Base-by-base conservation (phyloP, 768 basidiomycete genomes). In the Clitopilus passeckerianus region DNA sequence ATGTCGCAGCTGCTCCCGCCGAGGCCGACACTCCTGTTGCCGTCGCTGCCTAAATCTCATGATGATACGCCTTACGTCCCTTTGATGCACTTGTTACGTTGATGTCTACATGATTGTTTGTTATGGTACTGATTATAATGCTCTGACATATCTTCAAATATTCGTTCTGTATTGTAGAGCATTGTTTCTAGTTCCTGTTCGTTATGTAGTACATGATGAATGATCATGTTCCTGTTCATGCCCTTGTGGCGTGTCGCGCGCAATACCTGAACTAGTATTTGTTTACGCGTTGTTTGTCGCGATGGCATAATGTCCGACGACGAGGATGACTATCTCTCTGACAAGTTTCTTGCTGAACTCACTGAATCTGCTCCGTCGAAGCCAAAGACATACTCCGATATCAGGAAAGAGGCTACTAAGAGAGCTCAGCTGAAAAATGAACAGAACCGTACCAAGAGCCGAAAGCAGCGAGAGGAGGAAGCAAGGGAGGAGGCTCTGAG, bases 281-380 rank as follows among this genome's bases (percentile, higher is more conserved):
- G 60, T 63, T 64, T 62, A 63, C 60, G 59, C 63, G 60, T 62
- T 65, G 53, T 65, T 66, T 63, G 63, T 53, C 41, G 55, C 57
- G 54, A 55, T 55, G 15, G 16, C 46, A 33, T 41, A 56, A 91
- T 90, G 89, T 85, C 86, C 56, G 84, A 83, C 62, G 85, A 82
- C 60, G 91, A 93, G 66, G 91, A 90, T 64, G 90, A 94, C 75
- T 95, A 94, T 68, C 82, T 95, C 55, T 93, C 91, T 33, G 90
- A 93, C 77, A 93, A 91, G 68, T 94, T 93, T 72, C 79, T 94
- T 4, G 64, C 77, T 53, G 18, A n/a, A 5, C 77, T 78, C 0
- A 54, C 75, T n/a, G 59, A 68, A 18, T 33, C 77, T 7, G 64
- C 78, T 6, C 65, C 75, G 1, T 58, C 72, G 1, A 67, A 74